Percentiles rank a stretch among this genome's conserved stretches.
phyloP scores from a whole-genome alignment of 192 early-diverging fungal genomes.

The Chytriomyces confervae region DNA sequence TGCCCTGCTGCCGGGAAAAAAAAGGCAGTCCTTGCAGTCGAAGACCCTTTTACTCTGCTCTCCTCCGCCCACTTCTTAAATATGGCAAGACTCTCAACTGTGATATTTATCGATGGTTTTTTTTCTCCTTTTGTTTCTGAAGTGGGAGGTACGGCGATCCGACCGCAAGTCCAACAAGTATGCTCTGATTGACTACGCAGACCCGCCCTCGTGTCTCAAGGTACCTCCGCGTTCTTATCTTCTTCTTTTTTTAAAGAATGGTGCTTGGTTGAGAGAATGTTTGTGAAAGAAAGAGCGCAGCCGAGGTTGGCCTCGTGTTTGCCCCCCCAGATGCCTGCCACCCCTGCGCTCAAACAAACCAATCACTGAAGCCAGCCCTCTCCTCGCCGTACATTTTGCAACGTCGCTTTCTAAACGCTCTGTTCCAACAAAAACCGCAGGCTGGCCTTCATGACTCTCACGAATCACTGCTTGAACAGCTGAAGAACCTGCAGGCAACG shows the following conservation, averaged over 20 bases:
- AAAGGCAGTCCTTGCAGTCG: neutral
- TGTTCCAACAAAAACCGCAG: slow-evolving; percentile 7
- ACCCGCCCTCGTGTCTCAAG: slow-evolving; percentile 54
- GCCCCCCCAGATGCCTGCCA: too few relatives aligned
- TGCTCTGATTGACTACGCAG: slow-evolving; percentile 76
- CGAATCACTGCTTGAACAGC: slow-evolving; percentile 57
- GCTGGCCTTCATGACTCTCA: slow-evolving; percentile 16
- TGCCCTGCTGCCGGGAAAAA: too few relatives aligned
- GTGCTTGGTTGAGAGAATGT: neutral
- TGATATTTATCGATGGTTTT: neutral
- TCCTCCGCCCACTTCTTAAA: neutral
- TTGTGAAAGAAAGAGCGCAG: slow-evolving; percentile 23
- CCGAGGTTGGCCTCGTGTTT: neutral
- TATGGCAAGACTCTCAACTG: neutral
- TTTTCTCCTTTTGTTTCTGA: neutral
- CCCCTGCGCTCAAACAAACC: too few relatives aligned
- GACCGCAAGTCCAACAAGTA: slow-evolving; percentile 71
- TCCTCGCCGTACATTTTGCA: neutral
- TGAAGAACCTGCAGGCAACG: slow-evolving; percentile 61
- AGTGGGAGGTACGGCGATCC: slow-evolving; percentile 43
- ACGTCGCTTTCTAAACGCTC: slow-evolving; percentile 34
- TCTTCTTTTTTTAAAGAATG: neutral
- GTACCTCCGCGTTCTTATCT: slow-evolving; percentile 41
- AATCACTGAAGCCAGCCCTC: too few relatives aligned
- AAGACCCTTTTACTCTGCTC: too few relatives aligned